Base-by-base conservation (phyloP, 2,329 filamentous ascomycete species). In the Nothopassalora personata region DNA sequence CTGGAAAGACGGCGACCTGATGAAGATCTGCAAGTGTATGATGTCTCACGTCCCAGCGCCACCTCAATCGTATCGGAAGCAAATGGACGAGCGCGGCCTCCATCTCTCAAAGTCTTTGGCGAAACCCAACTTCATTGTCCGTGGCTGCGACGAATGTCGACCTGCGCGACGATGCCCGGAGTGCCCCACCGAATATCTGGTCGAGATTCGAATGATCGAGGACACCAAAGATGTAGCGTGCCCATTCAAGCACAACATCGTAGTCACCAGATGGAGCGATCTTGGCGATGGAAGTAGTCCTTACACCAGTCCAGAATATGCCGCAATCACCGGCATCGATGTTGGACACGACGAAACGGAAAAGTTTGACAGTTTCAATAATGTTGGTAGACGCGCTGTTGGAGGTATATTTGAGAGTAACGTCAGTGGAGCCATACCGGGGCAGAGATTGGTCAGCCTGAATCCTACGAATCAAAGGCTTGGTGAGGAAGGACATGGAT, bases 251-350 rank as follows among this genome's bases (percentile, higher is more conserved):
- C 83, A 86, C 58, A 79, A 81, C 1, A 78, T 87, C 56, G 77
- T 84, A 4, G 80, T 86, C 4, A 86, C 83, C 7, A 72, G 84
- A 18, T 87, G 84, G 84, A 81, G 79, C 60, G 84, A 87, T 70
- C 68, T 87, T 15, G 84, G 84, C 1, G 77, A 84, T 68, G 82
- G 82, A 1, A 76, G 71, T 1, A 76, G 74, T 9, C 81, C 83
- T 2, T 70, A 68, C 39, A 73, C 73, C 10, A 77, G 73, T n/a
- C 73, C 73, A 4, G 81, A 84, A 61, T 86, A 84, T 80, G 78
- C 77, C 10, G 80, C 83, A n/a, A 75, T 80, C 36, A 82, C 82
- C 65, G 81, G 80, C 5, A 68, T 70, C 1, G 70, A 71, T 7
- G 58, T 43, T 9, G 62, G 54, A 7, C 59, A 62, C 18, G 57